A percentile compares a stretch with the other conserved stretches of the same genome.
Conservation (phyloP, 1,284 basidiomycete species). For the Microbotryum silenes-acaulis region DNA sequence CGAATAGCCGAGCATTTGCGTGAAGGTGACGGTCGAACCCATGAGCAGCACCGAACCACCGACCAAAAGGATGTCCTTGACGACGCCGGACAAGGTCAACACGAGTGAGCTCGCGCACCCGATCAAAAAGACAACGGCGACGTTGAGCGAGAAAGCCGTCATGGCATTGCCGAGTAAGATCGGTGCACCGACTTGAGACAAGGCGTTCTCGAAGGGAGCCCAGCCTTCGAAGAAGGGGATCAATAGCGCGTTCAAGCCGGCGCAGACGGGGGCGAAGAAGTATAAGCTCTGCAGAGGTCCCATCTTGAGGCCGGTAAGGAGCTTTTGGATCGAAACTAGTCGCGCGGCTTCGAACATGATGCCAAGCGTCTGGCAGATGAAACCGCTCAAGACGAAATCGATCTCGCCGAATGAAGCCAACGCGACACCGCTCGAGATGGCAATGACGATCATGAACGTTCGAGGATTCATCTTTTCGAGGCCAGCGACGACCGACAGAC, state of each 20-base stretch:
- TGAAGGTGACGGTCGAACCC: slow-evolving; percentile 43
- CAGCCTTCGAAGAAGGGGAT: slow-evolving; percentile 46
- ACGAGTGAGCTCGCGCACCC: slow-evolving; percentile 44
- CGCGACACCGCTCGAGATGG: slow-evolving; percentile 45
- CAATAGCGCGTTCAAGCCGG: slow-evolving; percentile 43
- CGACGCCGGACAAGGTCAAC: slow-evolving; percentile 42
- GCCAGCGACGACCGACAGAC: slow-evolving; percentile 38
- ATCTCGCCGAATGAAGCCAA: slow-evolving; percentile 40
- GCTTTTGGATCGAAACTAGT: slow-evolving; percentile 46
- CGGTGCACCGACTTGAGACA: slow-evolving; percentile 42
- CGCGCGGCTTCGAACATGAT: slow-evolving; percentile 46
- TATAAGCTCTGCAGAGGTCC: slow-evolving; percentile 46
- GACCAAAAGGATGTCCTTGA: slow-evolving; percentile 47
- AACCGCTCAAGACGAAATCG: slow-evolving; percentile 40
- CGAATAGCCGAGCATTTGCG: slow-evolving; percentile 38
- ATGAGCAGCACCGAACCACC: slow-evolving; percentile 44
- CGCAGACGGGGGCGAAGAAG: slow-evolving; percentile 46
- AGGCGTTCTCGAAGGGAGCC: slow-evolving; percentile 42
- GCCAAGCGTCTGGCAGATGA: slow-evolving; percentile 45
- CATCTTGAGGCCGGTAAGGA: slow-evolving; percentile 46
- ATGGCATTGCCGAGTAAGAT: slow-evolving; percentile 45
- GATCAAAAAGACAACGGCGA: slow-evolving; percentile 46
- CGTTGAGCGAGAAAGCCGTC: slow-evolving; percentile 46
- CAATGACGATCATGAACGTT: slow-evolving; percentile 42
- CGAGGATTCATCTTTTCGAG: slow-evolving; percentile 36